phyloP scores from a whole-genome alignment of 495 filamentous ascomycete species.

The Penicillium lagena region DNA sequence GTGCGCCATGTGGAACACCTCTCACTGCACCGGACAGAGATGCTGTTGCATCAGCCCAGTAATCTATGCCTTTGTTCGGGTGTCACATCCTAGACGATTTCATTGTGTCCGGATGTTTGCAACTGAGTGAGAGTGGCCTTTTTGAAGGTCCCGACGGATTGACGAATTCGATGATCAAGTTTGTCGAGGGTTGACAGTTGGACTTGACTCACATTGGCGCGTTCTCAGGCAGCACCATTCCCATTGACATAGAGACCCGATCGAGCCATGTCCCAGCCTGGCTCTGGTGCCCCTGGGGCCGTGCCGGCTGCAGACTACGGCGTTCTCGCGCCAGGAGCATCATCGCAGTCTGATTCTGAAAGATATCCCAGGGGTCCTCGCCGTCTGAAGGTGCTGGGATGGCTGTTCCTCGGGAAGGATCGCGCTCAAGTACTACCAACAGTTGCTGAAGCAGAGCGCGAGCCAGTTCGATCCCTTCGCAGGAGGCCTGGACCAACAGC shows the following conservation, averaged over 20 bases:
- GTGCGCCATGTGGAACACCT: background rate
- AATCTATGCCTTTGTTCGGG: no score
- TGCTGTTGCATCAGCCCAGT: no score
- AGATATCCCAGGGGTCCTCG: no score
- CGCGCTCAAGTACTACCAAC: background rate
- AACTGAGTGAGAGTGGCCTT: no score
- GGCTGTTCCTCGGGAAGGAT: background rate
- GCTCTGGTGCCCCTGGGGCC: background rate
- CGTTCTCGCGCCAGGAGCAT: background rate
- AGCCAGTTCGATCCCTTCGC: background rate
- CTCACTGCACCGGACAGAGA: background rate
- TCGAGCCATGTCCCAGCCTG: background rate
- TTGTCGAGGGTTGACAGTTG: no score
- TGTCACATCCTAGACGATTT: no score
- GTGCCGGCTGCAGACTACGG: background rate
- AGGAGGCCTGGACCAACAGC: background rate
- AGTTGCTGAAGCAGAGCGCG: slow-evolving; percentile 3
- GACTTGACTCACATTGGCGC: no score
- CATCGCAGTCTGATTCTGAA: background rate
- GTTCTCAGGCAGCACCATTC: background rate
- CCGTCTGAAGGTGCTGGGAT: no score
- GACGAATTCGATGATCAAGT: no score
- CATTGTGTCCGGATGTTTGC: no score
- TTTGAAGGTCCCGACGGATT: no score
- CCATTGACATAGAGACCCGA: slow-evolving; percentile 1